These are phyloP conservation scores for Lasiodiplodia hormozganensis DNA, from an alignment of 2,329 filamentous ascomycete genomes.

Conservation along the genomic window DNA sequence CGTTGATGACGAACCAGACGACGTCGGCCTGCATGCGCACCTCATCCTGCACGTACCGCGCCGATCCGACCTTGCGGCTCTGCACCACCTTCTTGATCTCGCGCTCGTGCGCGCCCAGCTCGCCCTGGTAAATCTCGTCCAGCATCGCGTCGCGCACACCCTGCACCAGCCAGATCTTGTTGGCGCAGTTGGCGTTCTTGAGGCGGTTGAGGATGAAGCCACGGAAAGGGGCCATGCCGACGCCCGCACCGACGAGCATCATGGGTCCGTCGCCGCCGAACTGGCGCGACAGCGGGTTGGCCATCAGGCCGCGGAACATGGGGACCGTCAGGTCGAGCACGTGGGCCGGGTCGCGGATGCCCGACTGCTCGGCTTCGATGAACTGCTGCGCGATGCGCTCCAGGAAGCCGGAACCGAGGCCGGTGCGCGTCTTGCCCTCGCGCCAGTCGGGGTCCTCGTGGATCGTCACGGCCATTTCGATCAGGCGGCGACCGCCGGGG, in stretches of 20 bases:
- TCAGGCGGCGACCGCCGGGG: constrained; percentile 73
- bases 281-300: constrained; percentile 89
- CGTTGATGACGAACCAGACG: constrained; percentile 98
- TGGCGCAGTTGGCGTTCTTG: constrained; percentile 93
- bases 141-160: constrained; percentile 92
- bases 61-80: constrained; percentile 66
- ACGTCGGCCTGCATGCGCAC: constrained; percentile 89
- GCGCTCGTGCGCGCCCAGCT: constrained; percentile 88
- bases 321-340: constrained; percentile 75
- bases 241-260: constrained; percentile 95
- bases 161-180: constrained; percentile 97
- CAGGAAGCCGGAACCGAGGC: constrained; percentile 91
- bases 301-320: constrained; percentile 99
- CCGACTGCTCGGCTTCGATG: constrained; percentile 68
- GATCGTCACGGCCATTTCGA: constrained; percentile 96
- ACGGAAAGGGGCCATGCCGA: constrained; percentile 96
- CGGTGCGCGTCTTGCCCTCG: constrained; percentile 70
- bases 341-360: constrained; percentile 51
- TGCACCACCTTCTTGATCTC: constrained; percentile 60
- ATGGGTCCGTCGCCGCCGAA: constrained; percentile 95
- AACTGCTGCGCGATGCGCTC: constrained; percentile 81
- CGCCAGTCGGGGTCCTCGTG: constrained; percentile 86
- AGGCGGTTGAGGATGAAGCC: constrained; percentile 95
- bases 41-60: constrained; percentile 95
- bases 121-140: constrained; percentile 95